phyloP scores from a whole-genome alignment of 305 asterid genomes.

The Plantago lanceolata region DNA sequence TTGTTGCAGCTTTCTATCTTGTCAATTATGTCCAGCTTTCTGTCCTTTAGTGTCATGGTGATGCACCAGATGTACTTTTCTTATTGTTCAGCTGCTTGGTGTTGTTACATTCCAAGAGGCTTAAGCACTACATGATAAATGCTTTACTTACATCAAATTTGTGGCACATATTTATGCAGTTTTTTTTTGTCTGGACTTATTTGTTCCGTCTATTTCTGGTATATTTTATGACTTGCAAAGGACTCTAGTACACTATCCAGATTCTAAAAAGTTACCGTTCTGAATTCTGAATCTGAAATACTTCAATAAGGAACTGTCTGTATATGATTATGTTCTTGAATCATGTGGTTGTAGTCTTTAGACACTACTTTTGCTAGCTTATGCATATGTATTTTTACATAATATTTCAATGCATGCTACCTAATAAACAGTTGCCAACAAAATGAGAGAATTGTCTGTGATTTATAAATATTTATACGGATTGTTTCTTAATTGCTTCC shows the following conservation, averaged over 20 bases:
- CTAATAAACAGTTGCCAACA: background rate
- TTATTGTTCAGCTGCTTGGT: background rate
- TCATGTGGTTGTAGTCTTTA: background rate
- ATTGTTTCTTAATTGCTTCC: no score
- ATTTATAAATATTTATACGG: no score
- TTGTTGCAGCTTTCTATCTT: background rate
- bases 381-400: background rate
- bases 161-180: background rate
- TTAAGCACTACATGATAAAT: background rate
- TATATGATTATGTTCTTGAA: background rate
- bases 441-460: no score
- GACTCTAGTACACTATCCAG: background rate
- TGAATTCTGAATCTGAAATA: background rate
- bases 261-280: no score
- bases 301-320: no score
- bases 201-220: background rate
- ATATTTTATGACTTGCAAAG: background rate
- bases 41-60: background rate
- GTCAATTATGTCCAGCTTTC: background rate
- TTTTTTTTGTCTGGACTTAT: no score
- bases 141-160: no score
- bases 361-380: background rate
- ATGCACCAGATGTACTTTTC: background rate
- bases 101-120: background rate
- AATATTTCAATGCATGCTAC: no score